These are phyloP conservation scores for Logfia minima DNA, from an alignment of 129 eudicot genomes.

Conservation along the genomic window DNA sequence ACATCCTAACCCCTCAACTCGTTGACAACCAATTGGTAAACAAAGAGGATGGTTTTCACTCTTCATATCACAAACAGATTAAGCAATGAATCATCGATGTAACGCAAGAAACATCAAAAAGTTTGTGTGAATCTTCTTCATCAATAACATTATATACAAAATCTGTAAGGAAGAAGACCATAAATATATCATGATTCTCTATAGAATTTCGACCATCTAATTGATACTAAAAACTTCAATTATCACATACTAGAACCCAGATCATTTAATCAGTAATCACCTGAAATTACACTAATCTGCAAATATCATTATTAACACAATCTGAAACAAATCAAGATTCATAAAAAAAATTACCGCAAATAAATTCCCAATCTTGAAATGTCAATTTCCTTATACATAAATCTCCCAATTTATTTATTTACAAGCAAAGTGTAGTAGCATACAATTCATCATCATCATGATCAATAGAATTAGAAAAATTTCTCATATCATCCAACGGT, in stretches of 20 bases:
- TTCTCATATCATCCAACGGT: conserved; percentile 36
- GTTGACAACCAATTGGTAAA: too few relatives aligned
- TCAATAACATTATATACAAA: conserved; percentile 5
- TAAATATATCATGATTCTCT: conserved; percentile 24
- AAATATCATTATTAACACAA: conserved; percentile 21
- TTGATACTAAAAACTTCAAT: conserved; percentile 25
- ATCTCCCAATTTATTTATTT: conserved; percentile 23
- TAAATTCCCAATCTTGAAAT: conserved; percentile 25
- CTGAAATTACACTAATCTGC: conserved; percentile 44
- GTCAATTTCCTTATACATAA: neutral
- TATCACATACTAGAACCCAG: conserved; percentile 16
- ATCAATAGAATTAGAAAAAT: conserved; percentile 14
- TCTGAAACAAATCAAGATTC: conserved; percentile 34
- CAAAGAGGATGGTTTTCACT: too few relatives aligned
- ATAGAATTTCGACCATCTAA: conserved; percentile 28
- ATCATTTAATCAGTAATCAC: conserved; percentile 10
- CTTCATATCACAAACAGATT: too few relatives aligned
- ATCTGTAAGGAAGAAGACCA: conserved; percentile 9
- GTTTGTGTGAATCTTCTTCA: neutral
- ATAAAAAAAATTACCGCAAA: conserved; percentile 29
- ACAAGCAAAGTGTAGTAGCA: conserved; percentile 41
- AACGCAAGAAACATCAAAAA: neutral
- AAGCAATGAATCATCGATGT: too few relatives aligned
- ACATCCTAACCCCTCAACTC: too few relatives aligned
- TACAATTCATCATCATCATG: conserved; percentile 35